Evolutionary conservation across 2,329 filamentous ascomycete species (phyloP), one percentile per base, ranked within the genome.

Genomic region (Coniochaeta sp.): DNA sequence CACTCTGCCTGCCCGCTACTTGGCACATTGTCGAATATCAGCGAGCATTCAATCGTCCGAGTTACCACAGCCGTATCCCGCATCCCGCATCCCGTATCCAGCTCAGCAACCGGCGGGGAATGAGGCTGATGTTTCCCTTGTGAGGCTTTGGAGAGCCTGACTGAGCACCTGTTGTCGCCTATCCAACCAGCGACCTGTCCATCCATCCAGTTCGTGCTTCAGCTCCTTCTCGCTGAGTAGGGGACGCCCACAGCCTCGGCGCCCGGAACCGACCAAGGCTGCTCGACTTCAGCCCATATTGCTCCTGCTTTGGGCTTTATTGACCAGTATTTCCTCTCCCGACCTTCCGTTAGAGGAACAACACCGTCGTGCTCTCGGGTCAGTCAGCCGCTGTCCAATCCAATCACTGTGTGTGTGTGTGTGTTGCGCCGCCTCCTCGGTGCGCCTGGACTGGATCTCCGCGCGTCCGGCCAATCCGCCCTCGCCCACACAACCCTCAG

Each of bases 361-460:
- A 22, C 14, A 28, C 47, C 22, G 22, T 28, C 24, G 19, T 28
- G 47, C 22, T 28, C 47, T n/a, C n/a, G n/a, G 47, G 14, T n/a
- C 47, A 52, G 24, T 52, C 47, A 52, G 47, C 47, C 47, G 47
- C 24, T 52, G 47, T 52, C 47, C 47, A 52, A 52, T 52, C 47
- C 47, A 4, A 30, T 52, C 10, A 10, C 16, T 24, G 22, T 26
- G 47, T 52, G 47, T 30, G 42, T 47, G 42, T 47, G 42, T 47
- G 42, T 47, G n/a, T n/a, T n/a, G n/a, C n/a, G 34, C 34, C 22
- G 24, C 19, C 19, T 16, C 19, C 9, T 52, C 26, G 47, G 47
- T 52, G 26, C 47, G 22, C 47, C 26, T 52, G 22, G 22, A 6
- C 26, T 52, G 22, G 22, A 6, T 30, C 26, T 26, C 22, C 26